A percentile compares a stretch with the other conserved stretches of the same genome.
phyloP scores from a whole-genome alignment of 2,329 filamentous ascomycete species.

The Cladosporium sp. region DNA sequence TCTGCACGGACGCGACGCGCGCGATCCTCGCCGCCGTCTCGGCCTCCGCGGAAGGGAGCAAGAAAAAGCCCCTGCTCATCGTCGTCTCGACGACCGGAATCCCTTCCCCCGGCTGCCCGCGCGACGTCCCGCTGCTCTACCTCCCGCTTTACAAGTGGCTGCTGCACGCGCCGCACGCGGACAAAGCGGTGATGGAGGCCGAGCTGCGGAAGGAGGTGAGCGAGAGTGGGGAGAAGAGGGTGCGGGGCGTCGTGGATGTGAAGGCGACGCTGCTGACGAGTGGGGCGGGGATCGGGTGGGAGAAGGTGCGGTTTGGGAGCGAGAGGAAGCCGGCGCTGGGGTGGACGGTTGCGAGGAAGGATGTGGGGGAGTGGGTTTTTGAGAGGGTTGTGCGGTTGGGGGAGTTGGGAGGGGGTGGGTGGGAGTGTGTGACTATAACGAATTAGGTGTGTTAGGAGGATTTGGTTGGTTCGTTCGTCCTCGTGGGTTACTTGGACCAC shows the following conservation, averaged over 20 bases:
- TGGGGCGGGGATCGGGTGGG: slow-evolving; percentile 23
- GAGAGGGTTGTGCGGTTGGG: slow-evolving; percentile 26
- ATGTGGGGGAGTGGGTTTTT: slow-evolving; percentile 38
- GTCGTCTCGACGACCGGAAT: slow-evolving; percentile 36
- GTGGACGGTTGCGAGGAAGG: slow-evolving; percentile 32
- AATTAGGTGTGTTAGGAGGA: not conserved
- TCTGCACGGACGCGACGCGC: slow-evolving; percentile 31
- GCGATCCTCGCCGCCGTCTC: slow-evolving; percentile 29
- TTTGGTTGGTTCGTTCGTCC: too few relatives aligned
- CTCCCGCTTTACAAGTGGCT: slow-evolving; percentile 32
- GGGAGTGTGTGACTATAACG: slow-evolving; percentile 30
- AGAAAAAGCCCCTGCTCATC: slow-evolving; percentile 26
- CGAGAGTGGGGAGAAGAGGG: slow-evolving; percentile 12
- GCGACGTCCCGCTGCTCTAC: slow-evolving; percentile 33
- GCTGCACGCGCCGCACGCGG: slow-evolving; percentile 33
- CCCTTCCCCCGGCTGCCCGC: slow-evolving; percentile 16
- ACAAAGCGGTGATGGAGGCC: slow-evolving; percentile 34
- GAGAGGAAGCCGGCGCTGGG: slow-evolving; percentile 32
- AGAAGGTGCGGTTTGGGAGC: slow-evolving; percentile 28
- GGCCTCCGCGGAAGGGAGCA: slow-evolving; percentile 12
- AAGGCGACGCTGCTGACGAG: slow-evolving; percentile 35
- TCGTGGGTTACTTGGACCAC: too few relatives aligned
- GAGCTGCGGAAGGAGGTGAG: slow-evolving; percentile 22
- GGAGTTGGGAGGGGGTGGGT: slow-evolving; percentile 22
- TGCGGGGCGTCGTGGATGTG: slow-evolving; percentile 30